Conservation (phyloP, 257 asterid species). For the Jacaranda mimosifolia region DNA sequence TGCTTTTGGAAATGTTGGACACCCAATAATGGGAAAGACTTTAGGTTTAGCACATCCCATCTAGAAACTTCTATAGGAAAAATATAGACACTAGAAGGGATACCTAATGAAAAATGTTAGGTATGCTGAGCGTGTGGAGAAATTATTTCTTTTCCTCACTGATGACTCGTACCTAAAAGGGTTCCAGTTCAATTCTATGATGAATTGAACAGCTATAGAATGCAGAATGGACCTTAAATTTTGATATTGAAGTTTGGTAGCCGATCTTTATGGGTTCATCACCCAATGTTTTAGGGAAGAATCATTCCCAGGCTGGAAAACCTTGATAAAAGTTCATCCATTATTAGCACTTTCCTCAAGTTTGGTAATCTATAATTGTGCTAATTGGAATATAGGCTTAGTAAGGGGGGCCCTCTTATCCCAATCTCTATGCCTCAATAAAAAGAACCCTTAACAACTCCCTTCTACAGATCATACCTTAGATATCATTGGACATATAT, state of each 20-base stretch:
- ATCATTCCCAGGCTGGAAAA: slow-evolving; percentile 44
- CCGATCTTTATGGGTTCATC: slow-evolving; percentile 2
- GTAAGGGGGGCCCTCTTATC: slow-evolving; percentile 22
- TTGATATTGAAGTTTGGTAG: slow-evolving; percentile 36
- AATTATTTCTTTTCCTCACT: neutral
- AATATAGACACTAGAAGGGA: neutral
- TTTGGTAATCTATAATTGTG: slow-evolving; percentile 47
- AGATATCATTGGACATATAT: too few species aligned
- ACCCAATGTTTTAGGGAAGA: slow-evolving; percentile 16
- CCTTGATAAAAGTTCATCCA: slow-evolving; percentile 21
- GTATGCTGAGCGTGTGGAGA: neutral
- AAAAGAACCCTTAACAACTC: neutral
- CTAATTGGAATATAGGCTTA: slow-evolving; percentile 18
- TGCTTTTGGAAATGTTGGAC: neutral
- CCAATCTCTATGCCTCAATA: neutral
- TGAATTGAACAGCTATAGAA: neutral
- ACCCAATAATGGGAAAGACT: neutral
- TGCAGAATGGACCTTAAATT: slow-evolving; percentile 7
- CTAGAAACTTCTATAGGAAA: neutral
- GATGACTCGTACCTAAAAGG: neutral
- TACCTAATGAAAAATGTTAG: neutral
- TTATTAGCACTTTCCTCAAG: slow-evolving; percentile 31
- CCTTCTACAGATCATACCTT: neutral
- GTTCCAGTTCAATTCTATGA: neutral
- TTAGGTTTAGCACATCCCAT: neutral